Percentiles rank a stretch among this genome's conserved stretches.
Evolutionary conservation across 495 filamentous ascomycete genomes (phyloP).

Genomic region (Lophiotrema nucula): DNA sequence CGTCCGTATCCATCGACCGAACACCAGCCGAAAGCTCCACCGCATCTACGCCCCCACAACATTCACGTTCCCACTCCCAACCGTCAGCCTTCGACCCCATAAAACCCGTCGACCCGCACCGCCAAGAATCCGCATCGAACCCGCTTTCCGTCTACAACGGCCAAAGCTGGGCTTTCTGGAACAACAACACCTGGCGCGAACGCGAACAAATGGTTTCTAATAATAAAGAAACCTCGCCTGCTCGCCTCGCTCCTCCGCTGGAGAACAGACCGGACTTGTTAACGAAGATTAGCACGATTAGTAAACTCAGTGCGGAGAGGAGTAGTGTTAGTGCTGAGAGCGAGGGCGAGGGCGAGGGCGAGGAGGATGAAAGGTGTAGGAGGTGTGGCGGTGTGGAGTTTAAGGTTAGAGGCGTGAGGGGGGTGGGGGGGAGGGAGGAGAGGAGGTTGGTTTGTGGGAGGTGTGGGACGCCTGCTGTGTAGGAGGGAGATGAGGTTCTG

Average conservation of each 20-base stretch:
- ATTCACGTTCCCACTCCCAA: neutral
- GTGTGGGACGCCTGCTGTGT: constrained; percentile 40
- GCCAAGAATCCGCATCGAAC: neutral
- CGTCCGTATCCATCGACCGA: constrained; percentile 10
- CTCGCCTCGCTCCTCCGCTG: constrained; percentile 1
- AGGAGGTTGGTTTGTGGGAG: constrained; percentile 54
- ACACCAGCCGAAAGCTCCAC: constrained; percentile 7
- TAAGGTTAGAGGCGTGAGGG: constrained; percentile 47
- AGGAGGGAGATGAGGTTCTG: neutral
- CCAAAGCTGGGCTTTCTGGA: constrained; percentile 33
- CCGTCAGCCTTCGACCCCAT: neutral
- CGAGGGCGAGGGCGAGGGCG: constrained; percentile 7
- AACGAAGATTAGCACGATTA: constrained; percentile 13
- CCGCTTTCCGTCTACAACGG: constrained; percentile 25
- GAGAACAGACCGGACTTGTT: constrained; percentile 4
- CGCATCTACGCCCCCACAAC: neutral
- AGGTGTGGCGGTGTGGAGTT: constrained; percentile 55
- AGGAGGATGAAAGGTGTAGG: constrained; percentile 48
- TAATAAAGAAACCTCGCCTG: constrained; percentile 1
- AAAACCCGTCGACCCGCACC: neutral
- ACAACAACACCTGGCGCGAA: constrained; percentile 15
- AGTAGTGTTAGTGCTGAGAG: too few relatives aligned
- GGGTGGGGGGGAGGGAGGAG: constrained; percentile 46
- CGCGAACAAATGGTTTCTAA: too few relatives aligned
- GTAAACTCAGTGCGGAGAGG: constrained; percentile 25